A percentile compares a stretch with the other conserved stretches of the same genome.
Evolutionary conservation across 768 basidiomycete species (phyloP).

Genomic region (Suillus fuscotomentosus): DNA sequence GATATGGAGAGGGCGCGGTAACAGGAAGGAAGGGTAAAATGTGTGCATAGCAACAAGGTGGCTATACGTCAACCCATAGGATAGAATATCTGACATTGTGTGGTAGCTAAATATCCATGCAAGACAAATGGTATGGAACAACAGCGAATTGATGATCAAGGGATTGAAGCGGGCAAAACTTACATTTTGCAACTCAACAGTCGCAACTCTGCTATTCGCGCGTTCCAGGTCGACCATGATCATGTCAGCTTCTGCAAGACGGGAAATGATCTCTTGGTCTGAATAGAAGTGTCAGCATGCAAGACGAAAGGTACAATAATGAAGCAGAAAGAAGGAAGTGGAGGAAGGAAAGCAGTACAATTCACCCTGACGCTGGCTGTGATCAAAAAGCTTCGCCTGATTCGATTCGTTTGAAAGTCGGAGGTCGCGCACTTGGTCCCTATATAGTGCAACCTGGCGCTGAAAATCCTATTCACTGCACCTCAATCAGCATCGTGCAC

Average conservation of each 20-base stretch:
- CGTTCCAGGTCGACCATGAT: constrained; percentile 91
- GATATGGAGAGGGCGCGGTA: no score
- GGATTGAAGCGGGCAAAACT: constrained; percentile 24
- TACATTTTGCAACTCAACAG: constrained; percentile 92
- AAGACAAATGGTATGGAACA: background rate
- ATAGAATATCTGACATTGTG: no score
- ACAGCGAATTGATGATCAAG: background rate
- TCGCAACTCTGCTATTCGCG: constrained; percentile 88
- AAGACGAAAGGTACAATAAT: no score
- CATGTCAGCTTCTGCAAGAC: constrained; percentile 94
- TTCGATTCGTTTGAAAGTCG: constrained; percentile 90
- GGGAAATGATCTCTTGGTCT: constrained; percentile 92
- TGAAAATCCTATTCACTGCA: constrained; percentile 87
- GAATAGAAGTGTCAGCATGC: background rate
- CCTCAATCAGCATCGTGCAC: background rate
- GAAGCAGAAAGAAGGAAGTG: no score
- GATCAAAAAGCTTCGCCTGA: constrained; percentile 90
- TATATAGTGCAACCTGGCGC: constrained; percentile 59
- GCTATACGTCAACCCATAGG: background rate
- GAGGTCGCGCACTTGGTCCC: constrained; percentile 83
- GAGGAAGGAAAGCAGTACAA: background rate
- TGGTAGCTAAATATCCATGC: no score
- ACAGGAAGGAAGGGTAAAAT: background rate
- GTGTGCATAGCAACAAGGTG: background rate
- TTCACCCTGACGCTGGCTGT: constrained; percentile 85